Base-by-base conservation (phyloP, 176 grass and related monocot species). In the Musa acuminata region DNA sequence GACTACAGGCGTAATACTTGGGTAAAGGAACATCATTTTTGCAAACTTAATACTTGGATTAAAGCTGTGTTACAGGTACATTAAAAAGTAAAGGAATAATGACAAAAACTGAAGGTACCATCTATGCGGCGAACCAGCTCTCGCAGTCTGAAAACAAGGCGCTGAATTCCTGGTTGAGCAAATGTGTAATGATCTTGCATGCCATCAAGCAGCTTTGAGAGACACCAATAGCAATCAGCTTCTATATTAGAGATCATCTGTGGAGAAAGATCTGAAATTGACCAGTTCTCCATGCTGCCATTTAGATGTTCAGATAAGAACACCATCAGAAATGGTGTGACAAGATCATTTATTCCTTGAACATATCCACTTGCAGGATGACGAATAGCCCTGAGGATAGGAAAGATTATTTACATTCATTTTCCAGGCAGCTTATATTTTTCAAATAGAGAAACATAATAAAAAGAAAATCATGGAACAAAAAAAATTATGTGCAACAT, bases 111-210 rank as follows among this genome's bases (percentile, higher is more conserved):
- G 57, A 43, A 69, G 70, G 13, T 96, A 99, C 95, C 95, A 43
- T 99, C 88, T 72, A 99, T 94, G 14, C 88, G 87, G 25, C 83
- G 55, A 70, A 99, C 95, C n/a, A 99, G 81, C 77, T 94, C 90
- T 77, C 91, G 91, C 59, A 99, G 82, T 54, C 72, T 89, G 78
- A 99, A 99, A 82, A 94, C 84, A 68, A 99, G 95, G 49, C 90
- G 90, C 78, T 99, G 95, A 82, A 99, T 99, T 83, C 90, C 95
- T 51, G 90, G 95, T 82, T 99, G 95, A 27, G 92, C 92, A 90
- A 96, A 96, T 19, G 89, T 96, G 75, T 96, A 96, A 77, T 96
- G 92, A 69, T 96, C 92, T 68, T 96, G 92, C 92, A 96, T 96
- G 29, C 92, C 92, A 64, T 96, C 92, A 69, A 96, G 87, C 77